A percentile compares a stretch with the other conserved stretches of the same genome.
phyloP scores from a whole-genome alignment of 163 green algal species.

The Chlamydomonas reinhardtii region DNA sequence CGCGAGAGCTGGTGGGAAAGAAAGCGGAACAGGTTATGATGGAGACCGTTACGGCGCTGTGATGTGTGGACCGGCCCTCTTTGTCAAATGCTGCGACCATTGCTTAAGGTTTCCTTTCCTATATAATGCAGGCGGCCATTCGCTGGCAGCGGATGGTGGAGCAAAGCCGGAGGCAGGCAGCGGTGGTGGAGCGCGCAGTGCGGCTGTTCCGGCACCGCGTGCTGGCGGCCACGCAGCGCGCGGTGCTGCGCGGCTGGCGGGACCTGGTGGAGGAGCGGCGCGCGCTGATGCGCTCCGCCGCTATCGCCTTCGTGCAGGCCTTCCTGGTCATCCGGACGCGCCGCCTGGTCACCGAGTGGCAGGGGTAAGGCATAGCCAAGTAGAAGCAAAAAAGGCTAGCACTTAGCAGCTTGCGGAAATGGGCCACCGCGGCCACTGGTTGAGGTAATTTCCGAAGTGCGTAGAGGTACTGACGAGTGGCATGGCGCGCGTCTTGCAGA shows the following conservation, averaged over 20 bases:
- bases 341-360: constrained; percentile 13
- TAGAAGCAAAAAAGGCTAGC: no score
- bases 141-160: constrained; percentile 48
- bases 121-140: constrained; percentile 33
- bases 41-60: no score
- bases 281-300: constrained; percentile 6
- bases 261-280: not conserved
- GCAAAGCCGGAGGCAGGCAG: constrained; percentile 22
- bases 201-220: constrained; percentile 59
- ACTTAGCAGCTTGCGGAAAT: no score
- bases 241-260: constrained; percentile 39
- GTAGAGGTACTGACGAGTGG: not conserved
- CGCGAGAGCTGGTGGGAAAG: no score
- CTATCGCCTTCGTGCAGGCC: constrained; percentile 19
- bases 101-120: no score
- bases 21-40: no score
- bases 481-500: not conserved
- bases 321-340: not conserved
- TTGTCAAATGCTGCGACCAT: no score
- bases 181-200: constrained; percentile 54
- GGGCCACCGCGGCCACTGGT: no score
- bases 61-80: no score
- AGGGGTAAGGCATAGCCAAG: not conserved
- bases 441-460: no score
- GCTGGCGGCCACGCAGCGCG: constrained; percentile 33